Base-by-base conservation (phyloP, 163 green algal species). In the Scenedesmus sp. region DNA sequence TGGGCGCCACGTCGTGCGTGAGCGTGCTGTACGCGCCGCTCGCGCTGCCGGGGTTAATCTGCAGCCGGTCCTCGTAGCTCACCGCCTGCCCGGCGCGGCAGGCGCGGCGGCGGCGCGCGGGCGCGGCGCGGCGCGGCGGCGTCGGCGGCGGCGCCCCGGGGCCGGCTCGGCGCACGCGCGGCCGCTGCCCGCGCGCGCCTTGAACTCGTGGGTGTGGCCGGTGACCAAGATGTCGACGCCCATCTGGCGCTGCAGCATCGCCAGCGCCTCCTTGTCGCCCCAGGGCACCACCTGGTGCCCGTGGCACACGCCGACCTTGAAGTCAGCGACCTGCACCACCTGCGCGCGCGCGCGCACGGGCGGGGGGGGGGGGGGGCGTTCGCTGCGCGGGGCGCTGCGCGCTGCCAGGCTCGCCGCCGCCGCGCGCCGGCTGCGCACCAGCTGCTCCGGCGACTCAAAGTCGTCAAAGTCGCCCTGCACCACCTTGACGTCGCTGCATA, bases 391-490 rank as follows among this genome's bases (percentile, higher is more conserved):
- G 58, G 28, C 17, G 58, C 29, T 6, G 28, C 58, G 24, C 53
- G 14, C 53, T 22, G 53, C 53, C 53, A 60, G 24, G 9, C 5
- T 22, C 39, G 6, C 7, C 7, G 7, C 39, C 6, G 39, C 39
- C 39, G 39, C 39, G 7, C 10, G 39, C 39, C 10, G 39, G 7
- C 10, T 6, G 10, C 82, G 33, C 54, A 91, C 86, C 77, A 81
- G 56, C 10, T 91, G 85, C 33, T 96, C 91, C 6, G 92, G 92
- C 31, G 85, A 91, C 20, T 83, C 75, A 39, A 90, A 92, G 28
- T 97, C 92, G 66, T 99, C 95, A 85, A 97, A 98, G 73, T 98
- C 93, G 1, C 95, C 95, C 75, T 94, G 89, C 1, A 92, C 88
- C 1, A 97, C 74, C 14, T 93, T 89, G 28, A 98, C 78, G 60